These are phyloP conservation scores for Actinidia chinensis DNA, from an alignment of 179 eudicot species.

Conservation along the genomic window DNA sequence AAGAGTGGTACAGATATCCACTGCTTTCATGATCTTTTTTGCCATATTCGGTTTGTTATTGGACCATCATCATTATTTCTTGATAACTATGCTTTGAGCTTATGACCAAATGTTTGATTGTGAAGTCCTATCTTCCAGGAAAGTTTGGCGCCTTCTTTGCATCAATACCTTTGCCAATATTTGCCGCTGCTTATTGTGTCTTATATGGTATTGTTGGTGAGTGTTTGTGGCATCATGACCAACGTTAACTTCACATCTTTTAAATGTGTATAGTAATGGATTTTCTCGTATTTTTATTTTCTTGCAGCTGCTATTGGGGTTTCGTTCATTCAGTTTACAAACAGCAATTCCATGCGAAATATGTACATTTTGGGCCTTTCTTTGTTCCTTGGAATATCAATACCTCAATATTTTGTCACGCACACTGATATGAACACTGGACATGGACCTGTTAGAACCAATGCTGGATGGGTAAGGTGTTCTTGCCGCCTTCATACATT, in stretches of 20 bases:
- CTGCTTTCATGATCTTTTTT: conserved; percentile 92
- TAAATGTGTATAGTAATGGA: background rate
- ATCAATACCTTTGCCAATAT: conserved; percentile 82
- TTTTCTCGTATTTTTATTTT: background rate
- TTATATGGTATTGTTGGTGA: conserved; percentile 84
- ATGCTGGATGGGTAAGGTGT: conserved; percentile 85
- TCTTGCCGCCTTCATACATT: background rate
- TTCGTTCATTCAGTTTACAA: conserved; percentile 78
- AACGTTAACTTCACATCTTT: background rate
- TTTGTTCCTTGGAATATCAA: conserved; percentile 88
- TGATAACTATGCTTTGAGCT: background rate
- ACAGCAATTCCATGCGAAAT: conserved; percentile 85
- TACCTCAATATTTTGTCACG: conserved; percentile 81
- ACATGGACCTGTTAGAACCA: conserved; percentile 75
- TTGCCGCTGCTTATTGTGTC: conserved; percentile 85
- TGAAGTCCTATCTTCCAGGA: conserved; percentile 43
- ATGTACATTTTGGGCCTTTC: conserved; percentile 79
- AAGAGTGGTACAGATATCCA: conserved; percentile 90
- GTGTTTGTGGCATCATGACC: conserved; percentile 22
- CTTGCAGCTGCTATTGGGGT: conserved; percentile 80
- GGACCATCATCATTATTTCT: background rate
- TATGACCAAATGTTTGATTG: background rate
- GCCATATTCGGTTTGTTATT: conserved; percentile 72
- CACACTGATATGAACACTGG: conserved; percentile 37
- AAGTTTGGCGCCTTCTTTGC: conserved; percentile 97